These are phyloP conservation scores for Mycena sp. DNA, from an alignment of 1,284 basidiomycete species.

Conservation along the genomic window DNA sequence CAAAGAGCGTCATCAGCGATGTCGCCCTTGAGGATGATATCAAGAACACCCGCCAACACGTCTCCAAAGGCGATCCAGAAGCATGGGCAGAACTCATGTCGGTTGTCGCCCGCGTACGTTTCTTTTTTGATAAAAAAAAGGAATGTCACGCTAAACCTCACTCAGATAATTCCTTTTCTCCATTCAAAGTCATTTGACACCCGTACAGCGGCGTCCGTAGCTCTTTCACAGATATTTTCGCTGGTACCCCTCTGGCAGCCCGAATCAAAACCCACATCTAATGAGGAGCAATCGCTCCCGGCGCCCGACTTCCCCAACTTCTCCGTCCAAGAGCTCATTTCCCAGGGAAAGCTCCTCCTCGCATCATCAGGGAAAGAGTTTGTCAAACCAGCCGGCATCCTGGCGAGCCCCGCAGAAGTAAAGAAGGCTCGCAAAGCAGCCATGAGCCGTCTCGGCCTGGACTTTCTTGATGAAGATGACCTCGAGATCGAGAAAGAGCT, in stretches of 20 bases:
- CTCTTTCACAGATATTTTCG: constrained; percentile 87
- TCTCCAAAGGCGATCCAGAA: constrained; percentile 67
- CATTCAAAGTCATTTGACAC: constrained; percentile 92
- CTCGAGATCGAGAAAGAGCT: constrained; percentile 87
- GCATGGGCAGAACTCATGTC: constrained; percentile 86
- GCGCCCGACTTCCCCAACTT: constrained; percentile 74
- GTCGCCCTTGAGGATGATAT: constrained; percentile 83
- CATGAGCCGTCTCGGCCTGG: constrained; percentile 83
- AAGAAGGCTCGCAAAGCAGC: constrained; percentile 85
- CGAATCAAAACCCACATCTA: constrained; percentile 35
- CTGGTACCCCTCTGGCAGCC: constrained; percentile 88
- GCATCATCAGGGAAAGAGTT: constrained; percentile 93
- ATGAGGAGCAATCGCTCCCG: constrained; percentile 44
- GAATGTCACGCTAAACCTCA: constrained; percentile 12
- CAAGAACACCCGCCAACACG: constrained; percentile 68
- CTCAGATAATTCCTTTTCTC: constrained; percentile 85
- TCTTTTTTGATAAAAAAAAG: not conserved
- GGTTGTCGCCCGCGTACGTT: constrained; percentile 79
- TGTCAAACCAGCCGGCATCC: constrained; percentile 71
- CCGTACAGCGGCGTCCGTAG: constrained; percentile 83
- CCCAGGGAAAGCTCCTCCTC: constrained; percentile 79
- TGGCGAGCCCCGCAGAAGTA: constrained; percentile 76
- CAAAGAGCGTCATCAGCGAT: constrained; percentile 82
- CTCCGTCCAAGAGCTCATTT: constrained; percentile 79
- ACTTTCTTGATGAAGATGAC: constrained; percentile 82